Evolutionary conservation across 1,284 basidiomycete species (phyloP).

Genomic region (Tranzscheliella williamsii): DNA sequence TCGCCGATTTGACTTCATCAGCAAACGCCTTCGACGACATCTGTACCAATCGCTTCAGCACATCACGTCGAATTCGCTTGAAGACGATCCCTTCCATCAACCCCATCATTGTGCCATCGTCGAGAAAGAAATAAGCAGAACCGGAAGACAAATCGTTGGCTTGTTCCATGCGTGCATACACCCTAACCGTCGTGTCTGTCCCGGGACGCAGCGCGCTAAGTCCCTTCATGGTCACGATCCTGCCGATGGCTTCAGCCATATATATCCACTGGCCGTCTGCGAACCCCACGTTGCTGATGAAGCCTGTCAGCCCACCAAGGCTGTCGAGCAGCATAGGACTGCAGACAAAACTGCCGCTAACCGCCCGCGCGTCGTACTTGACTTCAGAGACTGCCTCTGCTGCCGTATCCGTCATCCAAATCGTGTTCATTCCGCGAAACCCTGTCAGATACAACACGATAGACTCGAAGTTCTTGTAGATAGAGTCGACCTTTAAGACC

Average conservation of each 20-base stretch:
- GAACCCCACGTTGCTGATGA: conserved; percentile 42
- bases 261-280: conserved; percentile 27
- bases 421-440: conserved; percentile 40
- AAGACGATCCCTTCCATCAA: conserved; percentile 31
- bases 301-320: conserved; percentile 41
- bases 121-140: conserved; percentile 24
- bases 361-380: conserved; percentile 8
- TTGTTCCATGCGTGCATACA: conserved; percentile 27
- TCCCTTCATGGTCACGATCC: conserved; percentile 15
- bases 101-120: conserved; percentile 20
- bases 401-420: conserved; percentile 25
- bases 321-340: conserved; percentile 40
- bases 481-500: conserved; percentile 14
- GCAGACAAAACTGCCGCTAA: conserved; percentile 29
- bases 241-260: conserved; percentile 38
- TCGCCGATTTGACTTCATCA: conserved; percentile 10
- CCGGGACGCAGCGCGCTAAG: conserved; percentile 13
- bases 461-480: conserved; percentile 36
- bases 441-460: conserved; percentile 31
- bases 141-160: conserved; percentile 24
- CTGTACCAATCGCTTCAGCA: conserved; percentile 25
- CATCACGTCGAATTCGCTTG: conserved; percentile 31
- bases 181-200: conserved; percentile 5
- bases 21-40: conserved; percentile 26
- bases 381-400: conserved; percentile 36